phyloP scores from a whole-genome alignment of 139 green algal genomes.

The Chlorella vulgaris region DNA sequence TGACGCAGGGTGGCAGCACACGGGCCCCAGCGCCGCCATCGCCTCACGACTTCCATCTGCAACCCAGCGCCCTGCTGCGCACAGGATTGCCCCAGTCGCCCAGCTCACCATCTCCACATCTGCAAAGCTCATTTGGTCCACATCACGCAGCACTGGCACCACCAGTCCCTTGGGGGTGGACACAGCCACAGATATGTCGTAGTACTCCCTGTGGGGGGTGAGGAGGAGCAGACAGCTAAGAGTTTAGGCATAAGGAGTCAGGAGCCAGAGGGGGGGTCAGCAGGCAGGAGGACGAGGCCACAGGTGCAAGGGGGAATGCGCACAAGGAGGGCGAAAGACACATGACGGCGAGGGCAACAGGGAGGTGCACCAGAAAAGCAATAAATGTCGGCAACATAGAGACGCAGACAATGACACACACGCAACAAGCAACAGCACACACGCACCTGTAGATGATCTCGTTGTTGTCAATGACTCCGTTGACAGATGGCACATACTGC shows the following conservation, averaged over 20 bases:
- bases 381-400: no score
- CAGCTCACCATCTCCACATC: slow-evolving; percentile 94
- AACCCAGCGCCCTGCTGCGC: slow-evolving; percentile 1
- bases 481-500: slow-evolving; percentile 88
- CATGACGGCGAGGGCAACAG: no score
- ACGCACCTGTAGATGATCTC: slow-evolving; percentile 95
- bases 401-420: no score
- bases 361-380: no score
- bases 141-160: slow-evolving; percentile 90
- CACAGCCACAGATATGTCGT: slow-evolving; percentile 96
- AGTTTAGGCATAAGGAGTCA: not conserved
- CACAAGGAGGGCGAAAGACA: no score
- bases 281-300: no score
- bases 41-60: no score
- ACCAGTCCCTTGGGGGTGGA: slow-evolving; percentile 96
- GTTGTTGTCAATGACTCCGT: slow-evolving; percentile 95
- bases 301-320: no score
- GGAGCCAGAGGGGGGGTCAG: no score
- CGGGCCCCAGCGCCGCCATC: no score
- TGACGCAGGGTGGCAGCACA: no score
- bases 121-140: slow-evolving; percentile 87
- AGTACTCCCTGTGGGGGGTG: slow-evolving; percentile 52
- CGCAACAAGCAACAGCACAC: no score
- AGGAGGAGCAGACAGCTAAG: not conserved
- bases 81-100: not conserved